Conservation (phyloP, 2,329 filamentous ascomycete genomes). For the Plenodomus biglobosus region DNA sequence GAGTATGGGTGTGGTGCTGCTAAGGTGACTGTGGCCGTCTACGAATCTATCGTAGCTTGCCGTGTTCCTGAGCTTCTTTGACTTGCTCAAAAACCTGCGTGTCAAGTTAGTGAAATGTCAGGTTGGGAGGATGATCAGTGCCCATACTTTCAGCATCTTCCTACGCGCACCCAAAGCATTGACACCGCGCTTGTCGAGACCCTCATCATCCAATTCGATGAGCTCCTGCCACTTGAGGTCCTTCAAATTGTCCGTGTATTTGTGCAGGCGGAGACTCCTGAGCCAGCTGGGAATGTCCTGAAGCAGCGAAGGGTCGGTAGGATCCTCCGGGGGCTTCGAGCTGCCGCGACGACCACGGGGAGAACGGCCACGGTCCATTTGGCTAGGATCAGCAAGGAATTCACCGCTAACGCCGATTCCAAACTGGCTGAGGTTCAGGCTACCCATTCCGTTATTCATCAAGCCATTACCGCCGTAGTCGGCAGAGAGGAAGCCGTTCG, state of each 20-base stretch:
- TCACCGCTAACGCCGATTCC: conserved; percentile 54
- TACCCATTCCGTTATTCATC: conserved; percentile 70
- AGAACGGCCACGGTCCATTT: conserved; percentile 78
- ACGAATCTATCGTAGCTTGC: conserved; percentile 41
- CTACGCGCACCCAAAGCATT: conserved; percentile 91
- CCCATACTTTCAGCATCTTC: conserved; percentile 90
- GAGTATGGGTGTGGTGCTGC: background rate
- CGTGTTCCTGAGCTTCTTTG: conserved; percentile 60
- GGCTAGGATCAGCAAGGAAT: conserved; percentile 83
- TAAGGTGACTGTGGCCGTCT: background rate
- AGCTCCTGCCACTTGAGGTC: conserved; percentile 96
- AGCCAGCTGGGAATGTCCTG: conserved; percentile 97
- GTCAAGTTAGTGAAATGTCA: conserved; percentile 32
- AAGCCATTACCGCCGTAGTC: conserved; percentile 71
- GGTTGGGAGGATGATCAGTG: background rate
- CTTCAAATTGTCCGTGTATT: conserved; percentile 98
- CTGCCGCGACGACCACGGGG: conserved; percentile 89
- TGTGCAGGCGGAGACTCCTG: conserved; percentile 90
- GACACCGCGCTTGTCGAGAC: conserved; percentile 87
- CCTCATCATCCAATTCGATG: conserved; percentile 88
- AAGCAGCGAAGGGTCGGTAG: conserved; percentile 84
- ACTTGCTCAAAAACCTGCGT: conserved; percentile 91
- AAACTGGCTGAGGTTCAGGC: conserved; percentile 72
- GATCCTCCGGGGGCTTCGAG: conserved; percentile 97
- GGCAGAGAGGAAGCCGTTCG: conserved; percentile 89